Percentiles rank a stretch among this genome's conserved stretches.
These are phyloP conservation scores for Sesbania bispinosa DNA, from an alignment of 306 rosid species.

Conservation along the genomic window DNA sequence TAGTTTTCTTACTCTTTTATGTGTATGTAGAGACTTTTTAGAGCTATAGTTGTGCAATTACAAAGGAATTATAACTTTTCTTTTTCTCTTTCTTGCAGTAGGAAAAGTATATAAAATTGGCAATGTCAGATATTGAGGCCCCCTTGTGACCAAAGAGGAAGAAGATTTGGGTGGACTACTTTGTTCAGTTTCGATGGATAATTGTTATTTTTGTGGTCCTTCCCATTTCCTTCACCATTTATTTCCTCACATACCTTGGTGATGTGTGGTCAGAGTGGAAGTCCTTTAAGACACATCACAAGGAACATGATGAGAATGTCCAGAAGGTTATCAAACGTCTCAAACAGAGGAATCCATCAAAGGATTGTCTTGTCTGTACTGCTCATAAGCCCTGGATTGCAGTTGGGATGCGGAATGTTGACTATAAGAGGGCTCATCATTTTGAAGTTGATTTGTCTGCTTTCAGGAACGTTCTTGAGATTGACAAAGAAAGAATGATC, in stretches of 20 bases:
- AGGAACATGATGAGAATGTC: constrained; percentile 82
- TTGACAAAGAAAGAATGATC: constrained; percentile 65
- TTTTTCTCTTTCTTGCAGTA: neutral
- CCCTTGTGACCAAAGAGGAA: constrained; percentile 86
- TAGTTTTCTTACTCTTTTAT: neutral
- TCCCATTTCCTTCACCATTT: constrained; percentile 71
- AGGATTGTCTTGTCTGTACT: constrained; percentile 89
- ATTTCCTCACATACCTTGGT: constrained; percentile 77
- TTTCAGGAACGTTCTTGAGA: constrained; percentile 66
- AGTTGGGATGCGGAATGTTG: constrained; percentile 91
- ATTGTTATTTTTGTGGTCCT: constrained; percentile 80
- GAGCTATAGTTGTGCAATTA: neutral
- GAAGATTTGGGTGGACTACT: constrained; percentile 69
- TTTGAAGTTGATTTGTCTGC: constrained; percentile 83
- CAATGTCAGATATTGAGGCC: constrained; percentile 71
- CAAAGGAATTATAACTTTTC: neutral
- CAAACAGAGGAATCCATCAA: constrained; percentile 67
- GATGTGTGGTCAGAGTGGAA: constrained; percentile 78
- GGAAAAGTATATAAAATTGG: neutral
- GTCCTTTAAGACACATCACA: constrained; percentile 74
- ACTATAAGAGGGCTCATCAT: constrained; percentile 89
- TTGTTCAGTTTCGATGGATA: constrained; percentile 80
- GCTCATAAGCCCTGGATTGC: constrained; percentile 93
- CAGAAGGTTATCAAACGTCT: constrained; percentile 74
- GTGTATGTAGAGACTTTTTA: neutral